A percentile compares a stretch with the other conserved stretches of the same genome.
phyloP scores from a whole-genome alignment of 768 basidiomycete genomes.

The Termitomyces bulborhizus region DNA sequence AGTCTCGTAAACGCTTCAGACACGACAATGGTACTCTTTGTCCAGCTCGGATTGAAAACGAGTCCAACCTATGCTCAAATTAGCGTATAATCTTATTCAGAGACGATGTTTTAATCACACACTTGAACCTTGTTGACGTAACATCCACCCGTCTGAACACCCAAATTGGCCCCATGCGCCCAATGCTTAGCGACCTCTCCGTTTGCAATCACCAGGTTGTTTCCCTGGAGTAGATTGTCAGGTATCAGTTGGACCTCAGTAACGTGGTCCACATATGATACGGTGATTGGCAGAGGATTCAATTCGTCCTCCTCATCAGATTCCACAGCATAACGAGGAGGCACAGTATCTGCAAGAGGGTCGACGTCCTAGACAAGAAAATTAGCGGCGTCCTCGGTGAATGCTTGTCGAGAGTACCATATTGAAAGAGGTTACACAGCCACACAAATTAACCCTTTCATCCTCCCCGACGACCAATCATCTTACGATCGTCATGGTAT shows the following conservation, averaged over 20 bases:
- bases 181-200: slow-evolving; percentile 42
- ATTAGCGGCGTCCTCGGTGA: not conserved
- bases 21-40: slow-evolving; percentile 36
- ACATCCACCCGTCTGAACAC: slow-evolving; percentile 43
- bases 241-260: slow-evolving; percentile 30
- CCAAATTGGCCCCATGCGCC: slow-evolving; percentile 45
- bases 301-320: slow-evolving; percentile 65
- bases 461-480: slow-evolving; percentile 1
- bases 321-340: slow-evolving; percentile 58
- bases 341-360: slow-evolving; percentile 48
- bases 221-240: slow-evolving; percentile 23
- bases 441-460: slow-evolving; percentile 10
- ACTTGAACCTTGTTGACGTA: slow-evolving; percentile 43
- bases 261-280: slow-evolving; percentile 14
- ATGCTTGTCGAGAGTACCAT: slow-evolving; percentile 9
- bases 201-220: slow-evolving; percentile 37
- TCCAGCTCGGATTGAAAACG: slow-evolving; percentile 45
- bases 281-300: slow-evolving; percentile 29
- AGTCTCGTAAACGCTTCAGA: slow-evolving; percentile 46
- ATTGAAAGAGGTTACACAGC: slow-evolving; percentile 7
- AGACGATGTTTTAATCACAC: slow-evolving; percentile 5
- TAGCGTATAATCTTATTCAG: not conserved
- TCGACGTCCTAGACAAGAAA: slow-evolving; percentile 37
- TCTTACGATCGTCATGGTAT: slow-evolving; percentile 24
- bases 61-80: slow-evolving; percentile 37